Evolutionary conservation across 1,284 basidiomycete species (phyloP).

Genomic region (Vanrija sp.): DNA sequence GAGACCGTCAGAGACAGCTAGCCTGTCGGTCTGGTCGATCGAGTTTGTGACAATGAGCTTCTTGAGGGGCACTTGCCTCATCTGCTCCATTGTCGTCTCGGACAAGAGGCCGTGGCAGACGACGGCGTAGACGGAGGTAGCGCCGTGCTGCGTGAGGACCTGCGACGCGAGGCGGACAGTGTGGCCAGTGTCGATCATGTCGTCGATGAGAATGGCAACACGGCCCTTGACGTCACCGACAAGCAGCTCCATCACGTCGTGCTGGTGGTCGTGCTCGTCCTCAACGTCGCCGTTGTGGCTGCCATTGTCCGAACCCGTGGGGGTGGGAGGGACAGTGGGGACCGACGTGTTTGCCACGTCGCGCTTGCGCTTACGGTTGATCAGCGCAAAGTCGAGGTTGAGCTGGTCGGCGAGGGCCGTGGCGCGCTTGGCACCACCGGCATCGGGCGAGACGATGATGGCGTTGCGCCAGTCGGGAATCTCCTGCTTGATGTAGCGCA

Average conservation of each 20-base stretch:
- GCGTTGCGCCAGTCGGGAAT: conserved; percentile 82
- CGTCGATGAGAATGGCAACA: conserved; percentile 91
- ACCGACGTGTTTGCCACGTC: conserved; percentile 48
- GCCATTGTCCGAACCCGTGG: conserved; percentile 39
- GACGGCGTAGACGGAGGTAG: conserved; percentile 79
- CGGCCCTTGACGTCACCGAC: conserved; percentile 96
- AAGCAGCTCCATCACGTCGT: conserved; percentile 82
- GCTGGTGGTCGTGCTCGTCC: conserved; percentile 31
- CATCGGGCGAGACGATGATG: conserved; percentile 95
- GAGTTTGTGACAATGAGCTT: conserved; percentile 84
- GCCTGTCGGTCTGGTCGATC: conserved; percentile 61
- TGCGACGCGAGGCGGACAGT: conserved; percentile 82
- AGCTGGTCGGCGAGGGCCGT: conserved; percentile 94
- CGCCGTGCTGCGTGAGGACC: conserved; percentile 82
- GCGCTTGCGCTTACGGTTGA: conserved; percentile 77
- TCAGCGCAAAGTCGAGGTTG: conserved; percentile 92
- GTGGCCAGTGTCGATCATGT: conserved; percentile 94
- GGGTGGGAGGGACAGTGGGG: conserved; percentile 46
- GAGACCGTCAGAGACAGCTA: conserved; percentile 47
- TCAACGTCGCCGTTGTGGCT: conserved; percentile 40
- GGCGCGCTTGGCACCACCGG: conserved; percentile 93
- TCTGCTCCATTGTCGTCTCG: conserved; percentile 71
- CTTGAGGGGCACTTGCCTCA: conserved; percentile 75
- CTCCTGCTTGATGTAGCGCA: conserved; percentile 81
- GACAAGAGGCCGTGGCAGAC: conserved; percentile 90